Evolutionary conservation across 1,284 basidiomycete genomes (phyloP).

Genomic region (Pterula multifida): DNA sequence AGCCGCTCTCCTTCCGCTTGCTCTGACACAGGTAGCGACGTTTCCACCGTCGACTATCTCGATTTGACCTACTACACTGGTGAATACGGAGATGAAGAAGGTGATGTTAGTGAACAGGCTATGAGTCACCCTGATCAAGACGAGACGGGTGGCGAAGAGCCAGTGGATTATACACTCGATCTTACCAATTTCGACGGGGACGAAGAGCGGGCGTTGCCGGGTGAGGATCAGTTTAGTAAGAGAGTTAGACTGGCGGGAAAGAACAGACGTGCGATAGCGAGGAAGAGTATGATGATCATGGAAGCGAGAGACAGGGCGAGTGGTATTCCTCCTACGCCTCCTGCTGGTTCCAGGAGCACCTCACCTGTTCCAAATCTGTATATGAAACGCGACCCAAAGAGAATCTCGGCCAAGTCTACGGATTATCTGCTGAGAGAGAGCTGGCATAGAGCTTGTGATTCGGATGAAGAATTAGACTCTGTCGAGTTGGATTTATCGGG

Average conservation of each 20-base stretch:
- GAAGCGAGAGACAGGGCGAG: background rate
- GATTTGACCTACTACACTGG: constrained; percentile 37
- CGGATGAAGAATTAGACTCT: background rate
- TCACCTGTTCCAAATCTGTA: background rate
- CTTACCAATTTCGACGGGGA: constrained; percentile 79
- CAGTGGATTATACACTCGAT: constrained; percentile 49
- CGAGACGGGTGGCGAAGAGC: constrained; percentile 17
- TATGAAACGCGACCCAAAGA: background rate
- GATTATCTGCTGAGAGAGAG: background rate
- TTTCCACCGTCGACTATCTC: constrained; percentile 13
- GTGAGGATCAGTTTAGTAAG: constrained; percentile 50
- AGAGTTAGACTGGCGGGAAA: constrained; percentile 60
- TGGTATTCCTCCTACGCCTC: background rate
- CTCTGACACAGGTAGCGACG: background rate
- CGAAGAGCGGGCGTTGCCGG: constrained; percentile 50
- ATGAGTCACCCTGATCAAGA: background rate
- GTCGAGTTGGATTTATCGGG: background rate
- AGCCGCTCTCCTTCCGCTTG: background rate
- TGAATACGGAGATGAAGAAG: constrained; percentile 19
- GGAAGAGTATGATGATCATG: constrained; percentile 19
- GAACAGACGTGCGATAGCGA: constrained; percentile 43
- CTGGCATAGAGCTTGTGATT: background rate
- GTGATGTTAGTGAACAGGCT: constrained; percentile 8
- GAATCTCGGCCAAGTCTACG: background rate
- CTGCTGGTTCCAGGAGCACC: background rate